A percentile compares a stretch with the other conserved stretches of the same genome.
phyloP scores from a whole-genome alignment of 805 yeast species.

The Candida lessepsii region DNA sequence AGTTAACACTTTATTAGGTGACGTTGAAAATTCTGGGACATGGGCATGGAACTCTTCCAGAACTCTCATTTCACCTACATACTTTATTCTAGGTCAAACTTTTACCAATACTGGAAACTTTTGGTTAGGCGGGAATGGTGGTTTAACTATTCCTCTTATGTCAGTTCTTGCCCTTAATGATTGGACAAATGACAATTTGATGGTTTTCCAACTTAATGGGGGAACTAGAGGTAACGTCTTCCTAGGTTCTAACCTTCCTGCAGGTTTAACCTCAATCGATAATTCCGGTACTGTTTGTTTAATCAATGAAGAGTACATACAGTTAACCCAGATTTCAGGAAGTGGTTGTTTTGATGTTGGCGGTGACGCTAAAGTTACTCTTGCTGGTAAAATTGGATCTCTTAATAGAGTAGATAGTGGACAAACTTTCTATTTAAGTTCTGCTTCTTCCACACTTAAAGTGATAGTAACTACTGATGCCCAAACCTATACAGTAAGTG shows the following conservation, averaged over 20 bases:
- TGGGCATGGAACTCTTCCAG: constrained; percentile 18
- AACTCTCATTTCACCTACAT: constrained; percentile 15
- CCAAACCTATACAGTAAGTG: constrained; percentile 17
- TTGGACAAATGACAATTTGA: constrained; percentile 20
- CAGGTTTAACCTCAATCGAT: constrained; percentile 7
- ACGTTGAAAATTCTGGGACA: constrained; percentile 15
- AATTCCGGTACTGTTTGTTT: constrained; percentile 29
- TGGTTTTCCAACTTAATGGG: constrained; percentile 18
- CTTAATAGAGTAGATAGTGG: constrained; percentile 3
- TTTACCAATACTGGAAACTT: constrained; percentile 19
- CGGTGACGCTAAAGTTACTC: constrained; percentile 10
- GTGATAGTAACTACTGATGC: constrained; percentile 6
- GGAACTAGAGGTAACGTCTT: constrained; percentile 16
- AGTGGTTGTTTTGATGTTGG: constrained; percentile 28
- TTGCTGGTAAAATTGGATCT: constrained; percentile 9
- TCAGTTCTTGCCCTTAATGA: constrained; percentile 5
- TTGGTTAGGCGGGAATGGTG: constrained; percentile 19
- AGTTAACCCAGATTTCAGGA: constrained; percentile 23
- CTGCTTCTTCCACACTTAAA: constrained; percentile 13
- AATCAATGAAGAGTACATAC: constrained; percentile 21
- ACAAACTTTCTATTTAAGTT: constrained; percentile 18
- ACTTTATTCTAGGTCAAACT: constrained; percentile 5
- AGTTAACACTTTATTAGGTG: constrained; percentile 8
- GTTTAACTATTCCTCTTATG: constrained; percentile 11
- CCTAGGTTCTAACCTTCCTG: constrained; percentile 13